These are phyloP conservation scores for Myriosclerotinia curreyana DNA, from an alignment of 2,329 filamentous ascomycete genomes.

Conservation along the genomic window DNA sequence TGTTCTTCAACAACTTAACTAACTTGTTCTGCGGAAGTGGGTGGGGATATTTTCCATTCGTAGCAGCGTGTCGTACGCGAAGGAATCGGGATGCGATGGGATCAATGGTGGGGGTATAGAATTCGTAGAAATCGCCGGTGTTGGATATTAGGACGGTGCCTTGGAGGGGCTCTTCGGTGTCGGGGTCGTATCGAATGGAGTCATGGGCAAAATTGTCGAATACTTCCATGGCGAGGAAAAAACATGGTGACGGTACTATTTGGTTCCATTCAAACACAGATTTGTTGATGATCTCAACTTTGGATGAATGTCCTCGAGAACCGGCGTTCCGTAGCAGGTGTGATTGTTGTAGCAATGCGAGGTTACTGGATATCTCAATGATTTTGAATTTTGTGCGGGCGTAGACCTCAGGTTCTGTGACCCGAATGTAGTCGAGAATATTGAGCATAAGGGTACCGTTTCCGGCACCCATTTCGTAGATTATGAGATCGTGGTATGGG, in stretches of 20 bases:
- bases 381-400: conserved; percentile 89
- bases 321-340: conserved; percentile 66
- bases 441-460: conserved; percentile 98
- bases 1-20: conserved; percentile 59
- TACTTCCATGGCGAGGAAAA: conserved; percentile 96
- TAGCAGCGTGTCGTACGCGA: conserved; percentile 76
- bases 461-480: conserved; percentile 98
- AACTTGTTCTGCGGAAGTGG: conserved; percentile 56
- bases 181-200: conserved; percentile 81
- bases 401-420: conserved; percentile 86
- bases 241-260: conserved; percentile 88
- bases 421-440: conserved; percentile 92
- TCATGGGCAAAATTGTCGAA: conserved; percentile 99
- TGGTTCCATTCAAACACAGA: conserved; percentile 93
- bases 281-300: conserved; percentile 91
- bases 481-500: conserved; percentile 93
- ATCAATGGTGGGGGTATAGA: conserved; percentile 79
- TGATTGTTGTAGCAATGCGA: conserved; percentile 73
- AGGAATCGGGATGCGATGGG: conserved; percentile 80
- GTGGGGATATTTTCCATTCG: conserved; percentile 56
- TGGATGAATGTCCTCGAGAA: conserved; percentile 71
- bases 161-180: conserved; percentile 79
- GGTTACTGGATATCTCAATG: conserved; percentile 85
- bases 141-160: conserved; percentile 82
- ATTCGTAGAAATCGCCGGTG: conserved; percentile 89